Evolutionary conservation across 352 stramenopile species (phyloP), one percentile per base, ranked within the genome.

Genomic region (Pythium sukuiense): DNA sequence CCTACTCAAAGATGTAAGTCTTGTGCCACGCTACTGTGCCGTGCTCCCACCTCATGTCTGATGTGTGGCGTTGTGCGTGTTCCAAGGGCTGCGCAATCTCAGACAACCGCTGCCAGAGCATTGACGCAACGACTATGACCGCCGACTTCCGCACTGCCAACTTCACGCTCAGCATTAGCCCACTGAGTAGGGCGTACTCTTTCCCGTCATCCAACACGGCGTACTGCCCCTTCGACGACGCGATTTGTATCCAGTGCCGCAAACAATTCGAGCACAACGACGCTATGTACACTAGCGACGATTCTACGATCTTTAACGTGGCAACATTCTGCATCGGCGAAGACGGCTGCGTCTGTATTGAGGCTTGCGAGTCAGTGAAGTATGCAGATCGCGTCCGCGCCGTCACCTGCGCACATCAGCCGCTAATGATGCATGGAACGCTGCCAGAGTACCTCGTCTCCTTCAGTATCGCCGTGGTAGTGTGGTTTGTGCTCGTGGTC

Each of bases 301-400:
- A 29, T 12, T 39, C 18, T 3, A 39, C 48, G n/a, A 13, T 50
- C 14, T 18, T 49, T 5, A 24, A 59, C 37, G 37, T 6, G 13
- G 37, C 8, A 6, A 45, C 37, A 33, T 59, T 33, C 33, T 59
- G 53, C 18, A 12, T 60, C 24, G 54, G 54, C n/a, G 9, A 18
- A 1, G 14, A 16, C 35, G 37, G 24, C 9, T 60, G 54, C 12
- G 54, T 60, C 8, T 60, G 54, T 50, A 13, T 60, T 20, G 54
- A 27, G n/a, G 35, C 45, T 2, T 60, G 54, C 29, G 54, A 60
- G 13, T 45, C 37, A 3, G n/a, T n/a, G n/a, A n/a, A n/a, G n/a
- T n/a, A n/a, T n/a, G n/a, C n/a, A n/a, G n/a, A n/a, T n/a, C n/a
- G n/a, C n/a, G n/a, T n/a, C n/a, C n/a, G n/a, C n/a, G n/a, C n/a